Conservation (phyloP, 2,329 filamentous ascomycete species). For the Colletotrichum sp. region DNA sequence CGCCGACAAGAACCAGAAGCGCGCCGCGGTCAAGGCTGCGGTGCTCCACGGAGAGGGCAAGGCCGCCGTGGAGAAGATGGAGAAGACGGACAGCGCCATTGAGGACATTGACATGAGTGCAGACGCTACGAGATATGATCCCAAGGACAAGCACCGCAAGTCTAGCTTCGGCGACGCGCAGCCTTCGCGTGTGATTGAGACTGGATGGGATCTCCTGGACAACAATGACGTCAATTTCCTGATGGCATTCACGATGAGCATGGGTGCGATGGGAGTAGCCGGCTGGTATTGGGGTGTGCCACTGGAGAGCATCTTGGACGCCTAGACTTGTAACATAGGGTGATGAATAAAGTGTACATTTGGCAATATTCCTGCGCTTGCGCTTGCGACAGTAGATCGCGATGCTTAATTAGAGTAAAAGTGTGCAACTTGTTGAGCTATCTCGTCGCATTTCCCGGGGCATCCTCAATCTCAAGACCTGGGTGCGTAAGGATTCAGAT, state of each 20-base stretch:
- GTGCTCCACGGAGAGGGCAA: constrained; percentile 49
- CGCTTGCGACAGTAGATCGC: background rate
- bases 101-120: constrained; percentile 36
- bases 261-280: constrained; percentile 74
- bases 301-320: constrained; percentile 42
- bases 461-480: background rate
- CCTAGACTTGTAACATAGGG: background rate
- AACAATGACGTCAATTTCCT: constrained; percentile 96
- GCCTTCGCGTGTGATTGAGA: constrained; percentile 69
- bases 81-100: constrained; percentile 33
- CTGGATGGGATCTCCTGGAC: constrained; percentile 76
- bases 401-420: background rate
- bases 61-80: constrained; percentile 44
- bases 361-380: background rate
- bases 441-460: background rate
- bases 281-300: constrained; percentile 66
- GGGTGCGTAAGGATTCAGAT: background rate
- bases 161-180: constrained; percentile 59
- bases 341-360: background rate
- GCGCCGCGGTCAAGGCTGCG: constrained; percentile 43
- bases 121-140: constrained; percentile 49
- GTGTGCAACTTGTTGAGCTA: background rate
- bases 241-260: constrained; percentile 85
- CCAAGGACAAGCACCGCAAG: constrained; percentile 52
- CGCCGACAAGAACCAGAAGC: constrained; percentile 29